Conservation (phyloP, 129 eudicot species). For the Smallanthus sonchifolius region DNA sequence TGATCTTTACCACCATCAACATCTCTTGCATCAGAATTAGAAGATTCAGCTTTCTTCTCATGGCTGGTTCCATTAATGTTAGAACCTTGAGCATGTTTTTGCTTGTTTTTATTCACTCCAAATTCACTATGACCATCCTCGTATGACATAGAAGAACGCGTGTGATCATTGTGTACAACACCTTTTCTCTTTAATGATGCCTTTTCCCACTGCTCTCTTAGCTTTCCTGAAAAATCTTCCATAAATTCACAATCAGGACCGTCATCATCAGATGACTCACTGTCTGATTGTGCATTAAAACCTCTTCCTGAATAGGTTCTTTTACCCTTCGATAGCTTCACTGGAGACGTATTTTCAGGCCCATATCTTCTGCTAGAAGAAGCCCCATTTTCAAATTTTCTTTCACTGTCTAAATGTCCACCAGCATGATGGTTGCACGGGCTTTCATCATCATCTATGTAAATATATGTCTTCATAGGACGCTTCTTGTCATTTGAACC, state of each 20-base stretch:
- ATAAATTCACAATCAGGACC: constrained; percentile 59
- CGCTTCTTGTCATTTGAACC: constrained; percentile 32
- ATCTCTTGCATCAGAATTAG: constrained; percentile 11
- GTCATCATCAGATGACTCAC: constrained; percentile 44
- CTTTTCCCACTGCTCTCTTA: constrained; percentile 76
- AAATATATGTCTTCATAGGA: constrained; percentile 42
- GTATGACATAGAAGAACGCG: constrained; percentile 6
- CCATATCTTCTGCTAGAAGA: constrained; percentile 41
- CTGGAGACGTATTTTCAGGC: constrained; percentile 39
- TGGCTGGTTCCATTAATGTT: constrained; percentile 6
- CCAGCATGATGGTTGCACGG: constrained; percentile 14
- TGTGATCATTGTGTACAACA: constrained; percentile 22
- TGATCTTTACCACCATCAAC: constrained; percentile 19
- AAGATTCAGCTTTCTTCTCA: constrained; percentile 10
- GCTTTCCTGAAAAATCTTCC: constrained; percentile 54
- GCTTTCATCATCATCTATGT: constrained; percentile 73
- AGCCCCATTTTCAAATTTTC: constrained; percentile 31
- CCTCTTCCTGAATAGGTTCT: constrained; percentile 43
- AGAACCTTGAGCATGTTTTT: constrained; percentile 15
- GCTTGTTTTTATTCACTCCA: constrained; percentile 14
- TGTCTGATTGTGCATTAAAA: constrained; percentile 37
- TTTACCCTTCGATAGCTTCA: constrained; percentile 68
- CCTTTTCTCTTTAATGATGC: constrained; percentile 59
- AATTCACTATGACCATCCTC: constrained; percentile 8
- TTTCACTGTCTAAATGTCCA: constrained; percentile 14